Conservation (phyloP, 441 rosid genomes). For the Pelargonium exstipulatum region DNA sequence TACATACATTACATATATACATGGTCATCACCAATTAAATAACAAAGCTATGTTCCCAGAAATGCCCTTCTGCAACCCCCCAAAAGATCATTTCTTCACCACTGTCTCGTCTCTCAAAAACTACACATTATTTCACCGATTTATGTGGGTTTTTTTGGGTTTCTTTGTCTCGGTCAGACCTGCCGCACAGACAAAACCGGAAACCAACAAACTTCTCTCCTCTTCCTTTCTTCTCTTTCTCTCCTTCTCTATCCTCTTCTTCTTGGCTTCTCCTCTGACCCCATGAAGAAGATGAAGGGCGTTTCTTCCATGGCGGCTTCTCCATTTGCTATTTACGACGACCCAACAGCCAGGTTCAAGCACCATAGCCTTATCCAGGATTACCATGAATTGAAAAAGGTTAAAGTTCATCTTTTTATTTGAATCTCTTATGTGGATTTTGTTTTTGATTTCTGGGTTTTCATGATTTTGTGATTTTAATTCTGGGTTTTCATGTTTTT, state of each 20-base stretch:
- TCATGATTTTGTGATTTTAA: constrained; percentile 13
- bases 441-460: constrained; percentile 19
- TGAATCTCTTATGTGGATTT: not conserved
- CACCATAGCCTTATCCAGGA: constrained; percentile 61
- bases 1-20: not conserved
- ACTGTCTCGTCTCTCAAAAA: constrained; percentile 40
- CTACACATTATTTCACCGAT: constrained; percentile 44
- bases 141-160: constrained; percentile 85
- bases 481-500: constrained; percentile 4
- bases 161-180: constrained; percentile 68
- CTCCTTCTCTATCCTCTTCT: constrained; percentile 18
- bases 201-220: constrained; percentile 27
- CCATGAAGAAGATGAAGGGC: constrained; percentile 56
- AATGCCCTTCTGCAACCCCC: constrained; percentile 68
- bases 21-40: constrained; percentile 11
- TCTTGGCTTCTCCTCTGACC: constrained; percentile 21
- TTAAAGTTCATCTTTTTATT: constrained; percentile 18
- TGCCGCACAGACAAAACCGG: constrained; percentile 58
- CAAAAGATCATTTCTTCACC: constrained; percentile 58
- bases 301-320: constrained; percentile 29
- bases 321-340: constrained; percentile 33
- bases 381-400: constrained; percentile 56
- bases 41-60: constrained; percentile 29
- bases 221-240: constrained; percentile 29
- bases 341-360: constrained; percentile 43